Evolutionary conservation across 805 yeast species (phyloP).

Genomic region (Ogataea methanolica): DNA sequence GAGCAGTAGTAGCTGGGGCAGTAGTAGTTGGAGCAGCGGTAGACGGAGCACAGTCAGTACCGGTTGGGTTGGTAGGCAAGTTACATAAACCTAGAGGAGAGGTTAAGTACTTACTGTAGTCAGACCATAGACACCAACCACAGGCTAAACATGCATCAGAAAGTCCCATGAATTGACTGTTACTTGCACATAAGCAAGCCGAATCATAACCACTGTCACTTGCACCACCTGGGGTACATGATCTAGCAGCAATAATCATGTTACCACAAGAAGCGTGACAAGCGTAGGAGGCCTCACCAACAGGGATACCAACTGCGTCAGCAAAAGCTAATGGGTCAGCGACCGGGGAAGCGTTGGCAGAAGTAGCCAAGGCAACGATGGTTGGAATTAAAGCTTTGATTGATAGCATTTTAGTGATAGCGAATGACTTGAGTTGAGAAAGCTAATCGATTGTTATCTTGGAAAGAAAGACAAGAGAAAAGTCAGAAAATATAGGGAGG

Average conservation of each 20-base stretch:
- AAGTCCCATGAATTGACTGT: slow-evolving; percentile 19
- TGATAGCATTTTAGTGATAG: slow-evolving; percentile 2
- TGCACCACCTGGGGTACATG: slow-evolving; percentile 20
- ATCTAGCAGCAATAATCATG: slow-evolving; percentile 27
- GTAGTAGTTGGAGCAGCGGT: slow-evolving; percentile 14
- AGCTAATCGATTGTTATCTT: neutral
- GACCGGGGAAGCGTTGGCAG: slow-evolving; percentile 21
- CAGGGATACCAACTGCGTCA: slow-evolving; percentile 23
- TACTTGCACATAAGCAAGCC: slow-evolving; percentile 28
- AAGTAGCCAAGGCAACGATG: slow-evolving; percentile 3
- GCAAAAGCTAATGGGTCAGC: slow-evolving; percentile 24
- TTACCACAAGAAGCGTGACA: slow-evolving; percentile 34
- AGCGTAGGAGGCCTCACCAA: slow-evolving; percentile 25
- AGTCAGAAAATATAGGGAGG: no score
- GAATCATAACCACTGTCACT: slow-evolving; percentile 28
- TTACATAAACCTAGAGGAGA: slow-evolving; percentile 26
- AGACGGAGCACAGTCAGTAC: slow-evolving; percentile 17
- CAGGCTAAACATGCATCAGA: slow-evolving; percentile 31
- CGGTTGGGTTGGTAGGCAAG: slow-evolving; percentile 30
- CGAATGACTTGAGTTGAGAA: neutral
- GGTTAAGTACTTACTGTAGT: slow-evolving; percentile 28
- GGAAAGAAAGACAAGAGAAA: no score
- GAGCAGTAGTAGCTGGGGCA: slow-evolving; percentile 14
- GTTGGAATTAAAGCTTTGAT: slow-evolving; percentile 1
- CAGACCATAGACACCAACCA: slow-evolving; percentile 35